A percentile compares a stretch with the other conserved stretches of the same genome.
These are phyloP conservation scores for Bertia moriformis DNA, from an alignment of 2,329 filamentous ascomycete genomes.

Conservation along the genomic window DNA sequence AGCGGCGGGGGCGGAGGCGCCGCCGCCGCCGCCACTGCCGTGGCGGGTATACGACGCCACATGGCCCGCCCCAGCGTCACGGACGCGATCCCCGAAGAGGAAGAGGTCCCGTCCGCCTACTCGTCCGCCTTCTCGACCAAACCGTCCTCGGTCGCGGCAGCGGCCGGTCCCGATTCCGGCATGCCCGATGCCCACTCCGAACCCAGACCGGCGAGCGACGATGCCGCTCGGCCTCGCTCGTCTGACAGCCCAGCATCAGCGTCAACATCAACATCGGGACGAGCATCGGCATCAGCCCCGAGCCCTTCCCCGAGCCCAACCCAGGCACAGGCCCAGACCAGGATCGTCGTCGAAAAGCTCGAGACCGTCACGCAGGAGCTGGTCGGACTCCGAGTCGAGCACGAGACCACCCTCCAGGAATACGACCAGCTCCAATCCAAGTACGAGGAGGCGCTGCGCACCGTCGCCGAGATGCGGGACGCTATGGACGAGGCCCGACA, in stretches of 20 bases:
- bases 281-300: too few species aligned
- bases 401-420: conserved; percentile 70
- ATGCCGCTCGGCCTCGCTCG: conserved; percentile 15
- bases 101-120: too few species aligned
- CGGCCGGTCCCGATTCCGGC: background rate
- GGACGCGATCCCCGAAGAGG: conserved; percentile 35
- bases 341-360: conserved; percentile 81
- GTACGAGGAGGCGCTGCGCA: conserved; percentile 76
- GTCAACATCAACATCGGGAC: too few species aligned
- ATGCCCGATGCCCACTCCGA: background rate
- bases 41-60: too few species aligned
- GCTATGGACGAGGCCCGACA: conserved; percentile 63
- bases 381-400: conserved; percentile 76
- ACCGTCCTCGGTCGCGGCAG: conserved; percentile 10
- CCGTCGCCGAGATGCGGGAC: conserved; percentile 64
- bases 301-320: background rate
- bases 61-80: too few species aligned
- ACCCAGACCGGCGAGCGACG: conserved; percentile 12
- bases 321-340: conserved; percentile 28
- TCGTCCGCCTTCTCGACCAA: background rate
- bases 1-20: conserved; percentile 66
- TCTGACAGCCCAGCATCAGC: too few species aligned
- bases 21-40: conserved; percentile 21
- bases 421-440: conserved; percentile 72
- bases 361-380: conserved; percentile 85